Percentiles rank a stretch among this genome's conserved stretches.
Conservation (phyloP, 2,329 filamentous ascomycete species). For the Chaetothyriales sp. region DNA sequence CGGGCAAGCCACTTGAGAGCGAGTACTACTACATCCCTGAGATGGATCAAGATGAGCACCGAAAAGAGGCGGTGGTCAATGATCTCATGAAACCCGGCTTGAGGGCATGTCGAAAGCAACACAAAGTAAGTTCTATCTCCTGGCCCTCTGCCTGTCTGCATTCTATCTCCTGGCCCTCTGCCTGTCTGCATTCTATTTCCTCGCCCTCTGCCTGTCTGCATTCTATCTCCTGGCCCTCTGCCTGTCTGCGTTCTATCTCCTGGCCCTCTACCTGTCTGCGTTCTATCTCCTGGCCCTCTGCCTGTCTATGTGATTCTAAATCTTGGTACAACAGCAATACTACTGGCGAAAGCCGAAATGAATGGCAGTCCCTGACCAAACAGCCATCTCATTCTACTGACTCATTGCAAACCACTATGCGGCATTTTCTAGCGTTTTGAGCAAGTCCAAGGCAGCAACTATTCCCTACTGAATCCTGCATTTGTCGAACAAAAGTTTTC, state of each 20-base stretch:
- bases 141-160: slow-evolving; percentile 2
- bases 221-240: slow-evolving; percentile 17
- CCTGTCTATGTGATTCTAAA: slow-evolving; percentile 16
- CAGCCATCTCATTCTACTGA: slow-evolving; percentile 7
- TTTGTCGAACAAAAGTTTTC: neutral
- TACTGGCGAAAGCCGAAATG: slow-evolving; percentile 54
- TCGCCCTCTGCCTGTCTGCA: slow-evolving; percentile 2
- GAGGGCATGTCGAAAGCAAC: slow-evolving; percentile 80
- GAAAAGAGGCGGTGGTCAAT: slow-evolving; percentile 69
- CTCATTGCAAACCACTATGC: slow-evolving; percentile 26
- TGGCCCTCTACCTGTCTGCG: too few relatives aligned
- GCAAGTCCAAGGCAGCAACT: neutral
- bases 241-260: slow-evolving; percentile 11
- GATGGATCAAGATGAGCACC: slow-evolving; percentile 62
- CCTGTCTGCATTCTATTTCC: neutral
- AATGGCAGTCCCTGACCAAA: neutral
- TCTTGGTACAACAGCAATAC: slow-evolving; percentile 44
- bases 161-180: slow-evolving; percentile 12
- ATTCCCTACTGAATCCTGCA: neutral
- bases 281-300: slow-evolving; percentile 1
- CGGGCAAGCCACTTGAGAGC: slow-evolving; percentile 82
- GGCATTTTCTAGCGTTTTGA: slow-evolving; percentile 2
- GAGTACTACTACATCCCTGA: slow-evolving; percentile 96
- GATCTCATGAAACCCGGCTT: slow-evolving; percentile 80
- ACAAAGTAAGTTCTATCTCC: slow-evolving; percentile 57